These are phyloP conservation scores for Ormosia emarginata DNA, from an alignment of 306 rosid species.

Conservation along the genomic window DNA sequence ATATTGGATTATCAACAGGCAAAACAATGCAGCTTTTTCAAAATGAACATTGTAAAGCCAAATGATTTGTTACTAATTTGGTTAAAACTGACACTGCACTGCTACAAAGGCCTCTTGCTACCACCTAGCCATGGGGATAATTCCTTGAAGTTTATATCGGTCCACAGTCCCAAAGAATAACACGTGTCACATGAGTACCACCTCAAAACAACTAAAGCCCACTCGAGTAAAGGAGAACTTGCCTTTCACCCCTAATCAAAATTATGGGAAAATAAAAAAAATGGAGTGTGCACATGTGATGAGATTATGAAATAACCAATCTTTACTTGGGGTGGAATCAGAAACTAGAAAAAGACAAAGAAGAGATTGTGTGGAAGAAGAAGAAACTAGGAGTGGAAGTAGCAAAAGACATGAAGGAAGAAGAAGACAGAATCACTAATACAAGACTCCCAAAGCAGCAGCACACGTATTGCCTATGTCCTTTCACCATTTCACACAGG, in stretches of 20 bases:
- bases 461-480: conserved; percentile 32
- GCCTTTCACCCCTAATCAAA: neutral
- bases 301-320: neutral
- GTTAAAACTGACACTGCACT: conserved; percentile 24
- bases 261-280: too few relatives aligned
- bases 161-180: conserved; percentile 1
- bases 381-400: neutral
- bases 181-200: conserved; percentile 30
- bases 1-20: neutral
- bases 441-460: conserved; percentile 5
- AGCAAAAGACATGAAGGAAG: neutral
- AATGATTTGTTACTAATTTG: conserved; percentile 30
- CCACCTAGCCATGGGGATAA: neutral
- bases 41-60: conserved; percentile 17
- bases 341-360: neutral
- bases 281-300: neutral
- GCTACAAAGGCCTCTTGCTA: conserved; percentile 11
- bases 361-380: neutral
- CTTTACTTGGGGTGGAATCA: neutral
- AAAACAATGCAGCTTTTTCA: conserved; percentile 6
- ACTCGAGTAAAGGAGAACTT: neutral
- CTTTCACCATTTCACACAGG: conserved; percentile 42
- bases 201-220: neutral
- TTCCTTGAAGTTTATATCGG: neutral
- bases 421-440: neutral